Percentiles rank a stretch among this genome's conserved stretches.
Conservation (phyloP, 805 yeast genomes). For the Pichia exigua region DNA sequence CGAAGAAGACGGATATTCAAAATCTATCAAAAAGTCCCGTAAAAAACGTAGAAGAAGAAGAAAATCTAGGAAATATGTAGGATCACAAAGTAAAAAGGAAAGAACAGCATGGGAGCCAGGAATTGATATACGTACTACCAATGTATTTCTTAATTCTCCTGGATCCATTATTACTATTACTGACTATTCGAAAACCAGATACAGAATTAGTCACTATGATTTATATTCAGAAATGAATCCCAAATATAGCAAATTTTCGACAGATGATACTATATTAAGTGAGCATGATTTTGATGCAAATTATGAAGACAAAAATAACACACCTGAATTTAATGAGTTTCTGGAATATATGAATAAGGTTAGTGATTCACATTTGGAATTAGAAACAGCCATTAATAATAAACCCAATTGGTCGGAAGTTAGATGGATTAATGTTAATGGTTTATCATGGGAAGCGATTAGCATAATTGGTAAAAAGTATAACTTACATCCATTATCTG, state of each 20-base stretch:
- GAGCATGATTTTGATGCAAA: slow-evolving; percentile 8
- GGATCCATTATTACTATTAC: slow-evolving; percentile 49
- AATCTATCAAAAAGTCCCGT: neutral
- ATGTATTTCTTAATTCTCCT: slow-evolving; percentile 40
- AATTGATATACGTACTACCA: slow-evolving; percentile 42
- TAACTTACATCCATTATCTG: slow-evolving; percentile 44
- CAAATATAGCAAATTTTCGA: slow-evolving; percentile 14
- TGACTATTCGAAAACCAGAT: slow-evolving; percentile 40
- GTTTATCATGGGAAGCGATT: slow-evolving; percentile 55
- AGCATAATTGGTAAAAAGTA: slow-evolving; percentile 37
- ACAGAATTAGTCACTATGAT: slow-evolving; percentile 38
- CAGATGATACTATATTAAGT: slow-evolving; percentile 10
- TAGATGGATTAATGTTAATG: slow-evolving; percentile 52
- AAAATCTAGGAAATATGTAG: slow-evolving; percentile 26
- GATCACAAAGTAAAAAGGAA: slow-evolving; percentile 32
- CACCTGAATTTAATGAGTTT: slow-evolving; percentile 5
- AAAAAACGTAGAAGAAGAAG: slow-evolving; percentile 5
- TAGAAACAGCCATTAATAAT: slow-evolving; percentile 25
- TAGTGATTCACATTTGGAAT: slow-evolving; percentile 19
- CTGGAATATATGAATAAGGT: slow-evolving; percentile 14
- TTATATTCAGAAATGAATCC: slow-evolving; percentile 24
- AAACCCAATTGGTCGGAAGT: slow-evolving; percentile 44
- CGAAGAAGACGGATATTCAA: neutral
- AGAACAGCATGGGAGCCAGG: slow-evolving; percentile 56
- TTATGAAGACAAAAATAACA: neutral